Percentiles rank a stretch among this genome's conserved stretches.
These are phyloP conservation scores for Phytomonas sp. DNA, from an alignment of 208 protist species.

Conservation along the genomic window DNA sequence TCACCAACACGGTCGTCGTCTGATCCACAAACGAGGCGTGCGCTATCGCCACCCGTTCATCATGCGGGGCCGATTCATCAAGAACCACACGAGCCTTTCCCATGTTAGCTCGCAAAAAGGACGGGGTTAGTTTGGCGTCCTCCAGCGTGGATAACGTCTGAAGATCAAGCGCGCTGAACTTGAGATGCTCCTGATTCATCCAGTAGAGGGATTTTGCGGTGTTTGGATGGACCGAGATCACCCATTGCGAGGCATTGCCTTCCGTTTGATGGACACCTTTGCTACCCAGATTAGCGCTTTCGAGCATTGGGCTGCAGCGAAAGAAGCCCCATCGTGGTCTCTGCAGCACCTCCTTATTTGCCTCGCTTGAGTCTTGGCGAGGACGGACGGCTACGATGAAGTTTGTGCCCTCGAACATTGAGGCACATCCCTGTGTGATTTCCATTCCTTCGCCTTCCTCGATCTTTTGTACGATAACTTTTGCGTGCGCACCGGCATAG, in stretches of 20 bases:
- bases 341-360: not conserved
- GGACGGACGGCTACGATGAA: conserved; percentile 75
- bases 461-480: conserved; percentile 54
- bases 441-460: conserved; percentile 30
- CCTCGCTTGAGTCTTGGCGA: conserved; percentile 19
- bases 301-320: conserved; percentile 18
- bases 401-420: conserved; percentile 77
- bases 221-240: conserved; percentile 6
- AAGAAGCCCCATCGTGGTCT: conserved; percentile 40
- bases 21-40: conserved; percentile 24
- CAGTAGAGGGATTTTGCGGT: conserved; percentile 40
- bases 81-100: conserved; percentile 25
- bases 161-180: conserved; percentile 44
- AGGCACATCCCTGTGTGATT: conserved; percentile 42
- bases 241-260: conserved; percentile 5
- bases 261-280: not conserved
- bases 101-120: conserved; percentile 53
- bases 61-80: conserved; percentile 11
- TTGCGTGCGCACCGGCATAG: conserved; percentile 55
- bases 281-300: not conserved
- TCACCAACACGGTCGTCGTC: conserved; percentile 58
- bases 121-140: conserved; percentile 47
- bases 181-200: conserved; percentile 22
- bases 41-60: conserved; percentile 13
- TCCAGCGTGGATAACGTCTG: conserved; percentile 36